Conservation (phyloP, 352 stramenopile genomes). For the Phytophthora agathidicida region DNA sequence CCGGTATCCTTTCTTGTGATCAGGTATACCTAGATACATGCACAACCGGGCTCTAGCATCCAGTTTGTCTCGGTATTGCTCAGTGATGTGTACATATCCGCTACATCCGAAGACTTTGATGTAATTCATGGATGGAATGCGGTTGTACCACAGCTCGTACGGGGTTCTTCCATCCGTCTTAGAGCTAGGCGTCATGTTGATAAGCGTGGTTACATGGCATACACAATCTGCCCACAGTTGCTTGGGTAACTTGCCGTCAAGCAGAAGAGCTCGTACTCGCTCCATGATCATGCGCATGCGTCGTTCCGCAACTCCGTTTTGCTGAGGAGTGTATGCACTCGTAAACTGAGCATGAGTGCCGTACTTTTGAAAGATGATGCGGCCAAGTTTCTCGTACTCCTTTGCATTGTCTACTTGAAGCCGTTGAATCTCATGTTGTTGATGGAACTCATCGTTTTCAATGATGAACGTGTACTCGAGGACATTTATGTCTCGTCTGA, state of each 20-base stretch:
- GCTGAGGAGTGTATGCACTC: conserved; percentile 11
- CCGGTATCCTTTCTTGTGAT: conserved; percentile 4
- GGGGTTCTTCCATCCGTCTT: not conserved
- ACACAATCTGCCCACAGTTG: conserved; percentile 5
- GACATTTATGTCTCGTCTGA: not conserved
- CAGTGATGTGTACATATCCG: not conserved
- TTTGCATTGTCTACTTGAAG: conserved; percentile 2
- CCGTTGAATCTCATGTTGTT: not conserved
- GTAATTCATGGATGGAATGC: conserved; percentile 5
- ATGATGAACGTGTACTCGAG: not conserved
- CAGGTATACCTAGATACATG: conserved; percentile 5
- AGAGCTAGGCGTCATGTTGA: conserved; percentile 7
- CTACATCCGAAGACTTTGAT: conserved; percentile 11
- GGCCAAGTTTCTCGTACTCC: conserved; percentile 3
- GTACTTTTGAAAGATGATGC: conserved; percentile 3
- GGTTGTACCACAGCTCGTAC: conserved; percentile 13
- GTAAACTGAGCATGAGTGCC: conserved; percentile 10
- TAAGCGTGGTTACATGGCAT: conserved; percentile 6
- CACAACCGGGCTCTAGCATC: not conserved
- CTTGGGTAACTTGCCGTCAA: not conserved
- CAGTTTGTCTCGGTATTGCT: conserved; percentile 15
- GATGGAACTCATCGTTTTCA: too few species aligned
- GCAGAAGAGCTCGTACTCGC: not conserved
- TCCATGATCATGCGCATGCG: conserved; percentile 8
- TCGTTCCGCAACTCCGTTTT: conserved; percentile 7